These are phyloP conservation scores for Paramecium caudatum DNA, from an alignment of 73 alveolate species.

Conservation along the genomic window DNA sequence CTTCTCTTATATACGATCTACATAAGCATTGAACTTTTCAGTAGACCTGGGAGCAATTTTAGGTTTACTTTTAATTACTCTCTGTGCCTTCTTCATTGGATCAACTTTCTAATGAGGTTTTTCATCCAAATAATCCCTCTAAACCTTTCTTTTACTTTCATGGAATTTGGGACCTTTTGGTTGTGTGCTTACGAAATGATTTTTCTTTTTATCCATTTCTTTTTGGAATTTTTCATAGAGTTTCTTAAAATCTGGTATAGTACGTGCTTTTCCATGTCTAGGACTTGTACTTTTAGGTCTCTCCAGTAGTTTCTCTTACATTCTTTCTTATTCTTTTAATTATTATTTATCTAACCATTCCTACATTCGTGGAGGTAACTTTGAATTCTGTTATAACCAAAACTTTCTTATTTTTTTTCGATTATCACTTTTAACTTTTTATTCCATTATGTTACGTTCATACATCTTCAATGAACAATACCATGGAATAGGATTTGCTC, in stretches of 20 bases:
- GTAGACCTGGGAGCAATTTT: slow-evolving; percentile 19
- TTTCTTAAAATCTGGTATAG: slow-evolving; percentile 42
- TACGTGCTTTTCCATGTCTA: background rate
- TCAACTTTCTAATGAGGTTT: background rate
- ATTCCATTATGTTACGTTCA: slow-evolving; percentile 5
- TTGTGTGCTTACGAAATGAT: background rate
- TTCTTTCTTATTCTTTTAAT: background rate
- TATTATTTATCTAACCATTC: background rate
- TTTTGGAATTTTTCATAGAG: background rate
- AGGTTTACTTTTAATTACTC: background rate
- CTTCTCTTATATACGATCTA: background rate
- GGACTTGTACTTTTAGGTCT: background rate
- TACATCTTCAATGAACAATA: slow-evolving; percentile 51
- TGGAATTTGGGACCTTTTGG: slow-evolving; percentile 17
- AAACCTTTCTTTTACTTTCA: slow-evolving; percentile 17
- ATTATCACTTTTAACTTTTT: slow-evolving; percentile 5
- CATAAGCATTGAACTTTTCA: slow-evolving; percentile 28
- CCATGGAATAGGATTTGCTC: slow-evolving; percentile 69
- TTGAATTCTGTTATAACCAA: slow-evolving; percentile 50
- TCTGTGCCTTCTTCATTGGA: slow-evolving; percentile 25
- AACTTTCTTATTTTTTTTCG: slow-evolving; percentile 40
- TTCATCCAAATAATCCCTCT: slow-evolving; percentile 51
- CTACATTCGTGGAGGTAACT: slow-evolving; percentile 54
- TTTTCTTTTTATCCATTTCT: background rate
- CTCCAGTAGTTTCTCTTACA: background rate